phyloP scores from a whole-genome alignment of 2,329 filamentous ascomycete species.

The Aspergillus sp. region DNA sequence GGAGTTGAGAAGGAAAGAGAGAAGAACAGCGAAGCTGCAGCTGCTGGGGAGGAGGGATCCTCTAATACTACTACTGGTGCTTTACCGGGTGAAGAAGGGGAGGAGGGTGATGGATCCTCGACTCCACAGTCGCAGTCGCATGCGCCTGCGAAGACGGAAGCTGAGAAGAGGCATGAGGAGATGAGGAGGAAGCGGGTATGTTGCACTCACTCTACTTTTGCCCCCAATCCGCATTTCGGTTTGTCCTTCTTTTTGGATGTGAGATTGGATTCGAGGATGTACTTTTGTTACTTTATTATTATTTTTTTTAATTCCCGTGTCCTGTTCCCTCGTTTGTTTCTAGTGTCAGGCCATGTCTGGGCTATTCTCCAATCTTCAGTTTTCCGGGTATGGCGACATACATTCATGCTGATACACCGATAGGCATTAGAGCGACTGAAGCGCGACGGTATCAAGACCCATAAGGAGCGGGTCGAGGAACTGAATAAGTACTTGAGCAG shows the following conservation, averaged over 20 bases:
- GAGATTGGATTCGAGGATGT: background rate
- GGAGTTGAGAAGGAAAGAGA: conserved; percentile 9
- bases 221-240: background rate
- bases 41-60: background rate
- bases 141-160: conserved; percentile 70
- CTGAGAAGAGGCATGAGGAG: conserved; percentile 80
- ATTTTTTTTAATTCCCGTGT: background rate
- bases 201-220: conserved; percentile 20
- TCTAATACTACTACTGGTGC: background rate
- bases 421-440: conserved; percentile 79
- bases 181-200: conserved; percentile 74
- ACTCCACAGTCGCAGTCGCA: background rate
- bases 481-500: conserved; percentile 90
- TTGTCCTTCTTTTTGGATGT: background rate
- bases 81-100: background rate
- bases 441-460: conserved; percentile 87
- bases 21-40: conserved; percentile 5
- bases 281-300: background rate
- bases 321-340: background rate
- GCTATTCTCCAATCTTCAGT: background rate
- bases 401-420: conserved; percentile 8
- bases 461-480: conserved; percentile 95
- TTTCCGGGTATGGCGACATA: background rate
- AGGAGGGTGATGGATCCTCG: conserved; percentile 14
- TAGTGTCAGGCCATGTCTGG: background rate